These are phyloP conservation scores for Cephaloascus fragrans DNA, from an alignment of 805 yeast species.

Conservation along the genomic window DNA sequence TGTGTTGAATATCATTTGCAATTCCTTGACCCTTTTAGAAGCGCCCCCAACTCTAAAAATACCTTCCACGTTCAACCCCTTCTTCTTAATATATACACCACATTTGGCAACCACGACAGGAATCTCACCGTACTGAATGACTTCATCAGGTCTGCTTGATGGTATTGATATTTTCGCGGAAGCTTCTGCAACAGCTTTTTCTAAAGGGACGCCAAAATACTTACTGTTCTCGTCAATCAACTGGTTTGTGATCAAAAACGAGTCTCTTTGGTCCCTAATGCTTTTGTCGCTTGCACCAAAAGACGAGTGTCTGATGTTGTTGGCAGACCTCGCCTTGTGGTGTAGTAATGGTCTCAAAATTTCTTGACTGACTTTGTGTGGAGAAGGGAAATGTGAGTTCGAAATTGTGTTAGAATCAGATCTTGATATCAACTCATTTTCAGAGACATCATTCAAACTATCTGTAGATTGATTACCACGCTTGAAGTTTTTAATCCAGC, in stretches of 20 bases:
- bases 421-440: slow-evolving; percentile 7
- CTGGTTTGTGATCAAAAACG: slow-evolving; percentile 34
- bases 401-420: slow-evolving; percentile 1
- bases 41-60: slow-evolving; percentile 92
- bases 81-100: slow-evolving; percentile 73
- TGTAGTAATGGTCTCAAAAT: slow-evolving; percentile 36
- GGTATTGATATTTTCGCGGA: slow-evolving; percentile 65
- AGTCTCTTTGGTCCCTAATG: slow-evolving; percentile 39
- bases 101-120: slow-evolving; percentile 96
- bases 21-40: slow-evolving; percentile 74
- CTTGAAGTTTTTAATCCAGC: slow-evolving; percentile 14
- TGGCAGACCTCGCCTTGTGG: slow-evolving; percentile 41
- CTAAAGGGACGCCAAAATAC: slow-evolving; percentile 77
- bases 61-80: slow-evolving; percentile 78
- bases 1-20: slow-evolving; percentile 73
- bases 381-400: not conserved
- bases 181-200: slow-evolving; percentile 63
- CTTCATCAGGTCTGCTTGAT: slow-evolving; percentile 44
- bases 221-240: slow-evolving; percentile 34
- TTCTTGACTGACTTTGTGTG: slow-evolving; percentile 8
- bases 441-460: slow-evolving; percentile 9
- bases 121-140: slow-evolving; percentile 74
- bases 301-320: slow-evolving; percentile 25
- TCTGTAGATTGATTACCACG: slow-evolving; percentile 9
- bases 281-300: slow-evolving; percentile 17